Percentiles rank a stretch among this genome's conserved stretches.
These are phyloP conservation scores for Talaromyces piceae DNA, from an alignment of 2,329 filamentous ascomycete genomes.

Conservation along the genomic window DNA sequence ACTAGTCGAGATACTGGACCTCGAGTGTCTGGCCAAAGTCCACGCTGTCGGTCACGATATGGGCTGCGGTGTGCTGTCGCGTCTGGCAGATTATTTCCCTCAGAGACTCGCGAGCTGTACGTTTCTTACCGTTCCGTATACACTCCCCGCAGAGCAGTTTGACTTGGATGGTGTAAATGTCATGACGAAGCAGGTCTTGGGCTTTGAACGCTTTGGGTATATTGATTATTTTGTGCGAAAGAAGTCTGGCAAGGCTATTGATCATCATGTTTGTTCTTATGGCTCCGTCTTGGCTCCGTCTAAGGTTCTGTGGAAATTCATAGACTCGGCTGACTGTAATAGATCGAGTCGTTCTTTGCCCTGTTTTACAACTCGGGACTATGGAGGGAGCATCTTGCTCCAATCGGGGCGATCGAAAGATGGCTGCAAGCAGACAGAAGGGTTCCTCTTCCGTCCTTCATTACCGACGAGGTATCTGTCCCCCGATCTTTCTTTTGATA, in stretches of 20 bases:
- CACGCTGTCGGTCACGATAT: slow-evolving; percentile 21
- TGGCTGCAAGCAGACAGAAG: slow-evolving; percentile 17
- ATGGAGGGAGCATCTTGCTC: slow-evolving; percentile 16
- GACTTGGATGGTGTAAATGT: slow-evolving; percentile 17
- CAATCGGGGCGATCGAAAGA: slow-evolving; percentile 15
- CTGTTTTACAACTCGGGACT: slow-evolving; percentile 18
- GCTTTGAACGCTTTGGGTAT: slow-evolving; percentile 20
- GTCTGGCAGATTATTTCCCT: slow-evolving; percentile 19
- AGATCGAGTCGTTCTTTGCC: slow-evolving; percentile 18
- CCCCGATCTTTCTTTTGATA: not conserved
- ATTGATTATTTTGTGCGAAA: slow-evolving; percentile 16
- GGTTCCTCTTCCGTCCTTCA: slow-evolving; percentile 14
- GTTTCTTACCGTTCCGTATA: slow-evolving; percentile 18
- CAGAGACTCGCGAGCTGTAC: slow-evolving; percentile 14
- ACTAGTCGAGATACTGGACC: slow-evolving; percentile 27
- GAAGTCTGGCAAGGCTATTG: slow-evolving; percentile 13
- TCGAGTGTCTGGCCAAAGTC: slow-evolving; percentile 14
- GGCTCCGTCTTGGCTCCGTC: not conserved
- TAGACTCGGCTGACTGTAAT: not conserved
- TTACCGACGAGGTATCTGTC: slow-evolving; percentile 14
- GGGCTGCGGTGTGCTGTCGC: slow-evolving; percentile 19
- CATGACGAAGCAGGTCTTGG: slow-evolving; percentile 15
- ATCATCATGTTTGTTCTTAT: slow-evolving; percentile 19
- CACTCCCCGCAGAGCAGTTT: slow-evolving; percentile 15
- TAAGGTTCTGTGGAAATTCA: too few species aligned